These are phyloP conservation scores for Termitomyces sp. DNA, from an alignment of 768 basidiomycete genomes.

Conservation along the genomic window DNA sequence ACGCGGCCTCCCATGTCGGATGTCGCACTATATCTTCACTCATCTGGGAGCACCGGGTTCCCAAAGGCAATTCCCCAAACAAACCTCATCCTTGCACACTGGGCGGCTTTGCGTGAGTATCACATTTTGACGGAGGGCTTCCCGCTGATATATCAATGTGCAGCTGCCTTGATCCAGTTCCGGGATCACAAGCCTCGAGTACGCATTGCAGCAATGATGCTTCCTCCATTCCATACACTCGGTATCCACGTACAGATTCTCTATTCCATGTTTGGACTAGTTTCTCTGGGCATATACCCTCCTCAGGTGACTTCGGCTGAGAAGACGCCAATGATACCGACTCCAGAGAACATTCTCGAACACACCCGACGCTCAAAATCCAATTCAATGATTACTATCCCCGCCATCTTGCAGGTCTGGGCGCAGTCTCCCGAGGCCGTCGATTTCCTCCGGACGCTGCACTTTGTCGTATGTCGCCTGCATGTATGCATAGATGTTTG, in stretches of 20 bases:
- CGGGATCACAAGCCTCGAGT: conserved; percentile 5
- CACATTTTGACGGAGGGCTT: neutral
- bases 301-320: conserved; percentile 16
- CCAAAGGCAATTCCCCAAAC: conserved; percentile 29
- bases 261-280: conserved; percentile 15
- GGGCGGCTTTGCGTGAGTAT: conserved; percentile 20
- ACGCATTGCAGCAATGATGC: conserved; percentile 18
- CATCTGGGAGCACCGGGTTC: conserved; percentile 34
- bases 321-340: conserved; percentile 25
- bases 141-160: neutral
- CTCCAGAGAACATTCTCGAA: conserved; percentile 28
- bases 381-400: conserved; percentile 20
- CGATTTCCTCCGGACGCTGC: conserved; percentile 17
- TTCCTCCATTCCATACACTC: conserved; percentile 27
- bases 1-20: conserved; percentile 5
- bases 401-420: conserved; percentile 25
- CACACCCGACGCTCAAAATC: conserved; percentile 15
- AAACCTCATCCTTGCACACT: conserved; percentile 15
- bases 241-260: conserved; percentile 21
- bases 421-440: conserved; percentile 16
- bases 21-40: conserved; percentile 24
- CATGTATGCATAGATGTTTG: neutral
- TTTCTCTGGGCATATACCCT: conserved; percentile 19
- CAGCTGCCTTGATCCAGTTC: conserved; percentile 10
- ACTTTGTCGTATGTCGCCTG: conserved; percentile 21